Percentiles rank a stretch among this genome's conserved stretches.
Conservation (phyloP, 768 basidiomycete species). For the Botryobasidium botryosum region DNA sequence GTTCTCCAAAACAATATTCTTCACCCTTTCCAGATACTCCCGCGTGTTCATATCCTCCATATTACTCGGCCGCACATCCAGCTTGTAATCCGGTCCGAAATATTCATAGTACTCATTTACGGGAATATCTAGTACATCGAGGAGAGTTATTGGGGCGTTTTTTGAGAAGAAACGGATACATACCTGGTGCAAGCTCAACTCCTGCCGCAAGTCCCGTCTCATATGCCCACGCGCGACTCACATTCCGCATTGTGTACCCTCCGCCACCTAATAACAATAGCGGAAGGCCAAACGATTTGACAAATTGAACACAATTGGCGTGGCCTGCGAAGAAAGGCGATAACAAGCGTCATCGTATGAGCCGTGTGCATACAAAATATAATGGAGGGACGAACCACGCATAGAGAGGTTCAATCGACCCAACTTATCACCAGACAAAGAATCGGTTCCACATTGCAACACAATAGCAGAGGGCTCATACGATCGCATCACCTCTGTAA, state of each 20-base stretch:
- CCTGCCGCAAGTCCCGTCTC: constrained; percentile 98
- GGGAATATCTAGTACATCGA: constrained; percentile 57
- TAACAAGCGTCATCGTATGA: not conserved
- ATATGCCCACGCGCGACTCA: constrained; percentile 92
- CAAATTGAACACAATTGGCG: constrained; percentile 92
- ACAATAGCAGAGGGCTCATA: constrained; percentile 93
- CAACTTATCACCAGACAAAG: constrained; percentile 87
- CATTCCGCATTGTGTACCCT: constrained; percentile 97
- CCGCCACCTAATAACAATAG: constrained; percentile 91
- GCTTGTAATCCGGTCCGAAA: constrained; percentile 92
- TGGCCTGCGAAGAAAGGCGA: constrained; percentile 38
- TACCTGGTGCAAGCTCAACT: constrained; percentile 76
- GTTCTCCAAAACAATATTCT: constrained; percentile 82
- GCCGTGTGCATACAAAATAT: too few species aligned
- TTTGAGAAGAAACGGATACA: constrained; percentile 7
- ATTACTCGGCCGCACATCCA: constrained; percentile 89
- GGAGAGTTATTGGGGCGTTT: not conserved
- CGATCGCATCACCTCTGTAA: constrained; percentile 82
- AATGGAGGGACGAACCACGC: constrained; percentile 46
- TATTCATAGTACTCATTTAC: constrained; percentile 99
- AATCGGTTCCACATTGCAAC: constrained; percentile 94
- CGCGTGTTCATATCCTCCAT: constrained; percentile 89
- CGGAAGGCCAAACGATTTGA: constrained; percentile 91
- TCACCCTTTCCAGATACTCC: constrained; percentile 86
- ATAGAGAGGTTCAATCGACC: constrained; percentile 95